Evolutionary conservation across 108 stramenopile genomes (phyloP).

Genomic region (Discostella pseudostelligera): DNA sequence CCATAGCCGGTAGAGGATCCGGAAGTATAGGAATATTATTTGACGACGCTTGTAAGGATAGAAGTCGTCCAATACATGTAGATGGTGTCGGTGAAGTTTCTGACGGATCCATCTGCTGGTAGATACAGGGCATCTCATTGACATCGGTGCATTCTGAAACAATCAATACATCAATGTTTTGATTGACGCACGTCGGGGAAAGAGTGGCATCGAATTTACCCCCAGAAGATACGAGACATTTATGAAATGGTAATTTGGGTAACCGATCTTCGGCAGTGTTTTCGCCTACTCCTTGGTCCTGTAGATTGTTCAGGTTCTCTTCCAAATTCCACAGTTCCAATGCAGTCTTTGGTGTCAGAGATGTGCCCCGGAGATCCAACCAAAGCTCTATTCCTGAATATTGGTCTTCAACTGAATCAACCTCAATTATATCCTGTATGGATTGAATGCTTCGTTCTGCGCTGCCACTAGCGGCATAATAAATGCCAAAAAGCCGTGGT

Average conservation of each 20-base stretch:
- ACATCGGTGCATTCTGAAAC: neutral
- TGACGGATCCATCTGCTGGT: neutral
- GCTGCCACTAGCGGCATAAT: neutral
- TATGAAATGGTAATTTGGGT: conserved; percentile 6
- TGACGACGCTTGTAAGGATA: conserved; percentile 7
- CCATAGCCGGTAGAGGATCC: conserved; percentile 28
- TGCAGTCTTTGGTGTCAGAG: conserved; percentile 16
- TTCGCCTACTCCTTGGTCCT: neutral
- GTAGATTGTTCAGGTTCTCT: neutral
- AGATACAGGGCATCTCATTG: conserved; percentile 5
- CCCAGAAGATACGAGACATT: conserved; percentile 19
- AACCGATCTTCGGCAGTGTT: neutral
- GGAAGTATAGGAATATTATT: conserved; percentile 12
- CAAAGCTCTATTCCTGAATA: conserved; percentile 16
- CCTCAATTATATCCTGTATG: neutral
- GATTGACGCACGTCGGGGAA: neutral
- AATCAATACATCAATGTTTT: conserved; percentile 19
- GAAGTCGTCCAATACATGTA: conserved; percentile 3
- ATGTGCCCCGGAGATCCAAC: conserved; percentile 28
- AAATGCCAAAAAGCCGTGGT: neutral
- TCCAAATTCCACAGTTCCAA: conserved; percentile 28
- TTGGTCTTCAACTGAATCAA: neutral
- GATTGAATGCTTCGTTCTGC: neutral
- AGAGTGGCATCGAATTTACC: neutral
- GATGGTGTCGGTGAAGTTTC: neutral